Conservation (phyloP, 345 rosid genomes). For the Citrus maxima region DNA sequence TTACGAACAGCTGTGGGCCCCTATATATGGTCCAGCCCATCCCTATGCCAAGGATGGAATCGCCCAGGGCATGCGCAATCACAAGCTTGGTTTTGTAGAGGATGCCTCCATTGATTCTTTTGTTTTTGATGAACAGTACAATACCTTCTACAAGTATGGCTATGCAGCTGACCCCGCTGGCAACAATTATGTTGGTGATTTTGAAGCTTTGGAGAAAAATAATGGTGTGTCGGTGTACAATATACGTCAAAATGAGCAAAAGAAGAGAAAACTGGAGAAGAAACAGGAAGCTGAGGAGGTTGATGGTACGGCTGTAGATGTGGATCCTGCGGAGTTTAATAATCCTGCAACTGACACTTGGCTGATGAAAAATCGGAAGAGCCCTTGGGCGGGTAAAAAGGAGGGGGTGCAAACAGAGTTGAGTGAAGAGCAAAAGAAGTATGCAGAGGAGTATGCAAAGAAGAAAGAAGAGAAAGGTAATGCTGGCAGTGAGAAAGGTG, state of each 20-base stretch:
- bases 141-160: conserved; percentile 85
- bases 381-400: conserved; percentile 98
- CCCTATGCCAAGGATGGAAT: conserved; percentile 91
- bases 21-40: conserved; percentile 78
- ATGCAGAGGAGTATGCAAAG: conserved; percentile 91
- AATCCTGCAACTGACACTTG: conserved; percentile 83
- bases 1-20: conserved; percentile 92
- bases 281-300: conserved; percentile 43
- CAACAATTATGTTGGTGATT: conserved; percentile 70
- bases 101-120: conserved; percentile 85
- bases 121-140: conserved; percentile 86
- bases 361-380: conserved; percentile 79
- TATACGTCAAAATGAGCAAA: conserved; percentile 79
- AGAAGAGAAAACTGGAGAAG: conserved; percentile 62
- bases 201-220: conserved; percentile 56
- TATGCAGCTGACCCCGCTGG: conserved; percentile 91
- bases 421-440: conserved; percentile 96
- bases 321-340: conserved; percentile 48
- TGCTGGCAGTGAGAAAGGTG: conserved; percentile 64
- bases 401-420: conserved; percentile 72
- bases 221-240: conserved; percentile 74
- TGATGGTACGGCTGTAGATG: conserved; percentile 24
- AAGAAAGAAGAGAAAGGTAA: conserved; percentile 85
- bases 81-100: conserved; percentile 94
- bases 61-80: conserved; percentile 94